Conservation (phyloP, 2,329 filamentous ascomycete species). For the Coniella vitis region DNA sequence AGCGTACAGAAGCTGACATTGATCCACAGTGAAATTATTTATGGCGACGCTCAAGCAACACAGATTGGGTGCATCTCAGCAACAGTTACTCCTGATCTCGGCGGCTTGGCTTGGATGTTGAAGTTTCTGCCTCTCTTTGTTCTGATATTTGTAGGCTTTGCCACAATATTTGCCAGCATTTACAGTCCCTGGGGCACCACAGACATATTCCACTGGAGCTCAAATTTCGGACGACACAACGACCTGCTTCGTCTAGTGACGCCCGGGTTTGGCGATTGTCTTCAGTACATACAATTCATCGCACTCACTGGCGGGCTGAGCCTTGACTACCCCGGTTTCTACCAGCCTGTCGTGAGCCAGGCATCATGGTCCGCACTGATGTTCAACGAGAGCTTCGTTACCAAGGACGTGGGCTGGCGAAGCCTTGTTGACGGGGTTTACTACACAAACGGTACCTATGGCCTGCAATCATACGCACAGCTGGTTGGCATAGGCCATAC, state of each 20-base stretch:
- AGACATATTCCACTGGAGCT: constrained; percentile 92
- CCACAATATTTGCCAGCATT: constrained; percentile 77
- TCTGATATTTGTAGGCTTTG: constrained; percentile 70
- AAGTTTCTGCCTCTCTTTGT: constrained; percentile 72
- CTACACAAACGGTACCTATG: constrained; percentile 67
- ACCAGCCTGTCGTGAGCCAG: constrained; percentile 84
- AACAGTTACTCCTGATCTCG: constrained; percentile 78
- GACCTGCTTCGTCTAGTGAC: constrained; percentile 89
- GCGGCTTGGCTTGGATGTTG: constrained; percentile 60
- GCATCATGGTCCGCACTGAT: constrained; percentile 83
- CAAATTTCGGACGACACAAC: constrained; percentile 90
- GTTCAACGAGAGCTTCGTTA: constrained; percentile 88
- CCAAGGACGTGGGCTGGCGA: constrained; percentile 55
- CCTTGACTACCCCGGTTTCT: constrained; percentile 87
- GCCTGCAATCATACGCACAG: constrained; percentile 72
- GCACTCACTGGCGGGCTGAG: constrained; percentile 81
- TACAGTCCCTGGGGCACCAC: constrained; percentile 91
- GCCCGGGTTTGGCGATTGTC: constrained; percentile 90
- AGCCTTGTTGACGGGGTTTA: constrained; percentile 83
- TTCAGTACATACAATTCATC: constrained; percentile 94
- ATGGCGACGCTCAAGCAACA: constrained; percentile 59
- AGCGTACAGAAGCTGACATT: not conserved
- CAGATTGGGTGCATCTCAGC: constrained; percentile 74
- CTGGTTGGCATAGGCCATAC: constrained; percentile 71
- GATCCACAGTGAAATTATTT: constrained; percentile 47